Evolutionary conservation across 192 early-diverging fungal species (phyloP).

Genomic region (Chytriomyces confervae): DNA sequence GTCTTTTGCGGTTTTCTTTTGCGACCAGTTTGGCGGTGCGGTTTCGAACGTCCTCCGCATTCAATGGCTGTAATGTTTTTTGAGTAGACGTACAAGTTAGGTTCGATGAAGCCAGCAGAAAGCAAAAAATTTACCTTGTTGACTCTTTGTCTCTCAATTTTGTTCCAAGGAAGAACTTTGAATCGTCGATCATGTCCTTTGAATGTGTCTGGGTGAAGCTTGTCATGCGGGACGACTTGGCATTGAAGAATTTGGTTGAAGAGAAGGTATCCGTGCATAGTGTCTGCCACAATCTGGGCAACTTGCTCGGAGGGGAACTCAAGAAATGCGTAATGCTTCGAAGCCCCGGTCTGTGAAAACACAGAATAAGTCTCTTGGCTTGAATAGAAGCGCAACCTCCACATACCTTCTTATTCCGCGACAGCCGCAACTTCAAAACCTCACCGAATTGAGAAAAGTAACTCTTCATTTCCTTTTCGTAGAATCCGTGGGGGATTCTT

Average conservation of each 20-base stretch:
- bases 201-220: slow-evolving; percentile 80
- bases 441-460: slow-evolving; percentile 97
- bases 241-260: slow-evolving; percentile 38
- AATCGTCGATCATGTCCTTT: slow-evolving; percentile 73
- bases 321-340: slow-evolving; percentile 94
- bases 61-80: slow-evolving; percentile 48
- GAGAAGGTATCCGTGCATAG: slow-evolving; percentile 72
- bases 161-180: slow-evolving; percentile 64
- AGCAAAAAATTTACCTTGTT: slow-evolving; percentile 59
- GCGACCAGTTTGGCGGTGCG: slow-evolving; percentile 56
- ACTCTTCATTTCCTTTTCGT: slow-evolving; percentile 86
- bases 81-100: background rate
- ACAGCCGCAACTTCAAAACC: slow-evolving; percentile 77
- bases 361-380: background rate
- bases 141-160: slow-evolving; percentile 63
- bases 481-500: slow-evolving; percentile 94
- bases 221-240: slow-evolving; percentile 66
- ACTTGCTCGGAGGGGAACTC: slow-evolving; percentile 83
- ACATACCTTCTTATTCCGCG: slow-evolving; percentile 78
- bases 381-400: background rate
- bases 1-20: slow-evolving; percentile 66
- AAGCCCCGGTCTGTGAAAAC: slow-evolving; percentile 72
- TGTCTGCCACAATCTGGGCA: slow-evolving; percentile 89
- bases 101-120: background rate
- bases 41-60: slow-evolving; percentile 51